Evolutionary conservation across 2,329 filamentous ascomycete species (phyloP).

Genomic region (Aureobasidium uvarum): DNA sequence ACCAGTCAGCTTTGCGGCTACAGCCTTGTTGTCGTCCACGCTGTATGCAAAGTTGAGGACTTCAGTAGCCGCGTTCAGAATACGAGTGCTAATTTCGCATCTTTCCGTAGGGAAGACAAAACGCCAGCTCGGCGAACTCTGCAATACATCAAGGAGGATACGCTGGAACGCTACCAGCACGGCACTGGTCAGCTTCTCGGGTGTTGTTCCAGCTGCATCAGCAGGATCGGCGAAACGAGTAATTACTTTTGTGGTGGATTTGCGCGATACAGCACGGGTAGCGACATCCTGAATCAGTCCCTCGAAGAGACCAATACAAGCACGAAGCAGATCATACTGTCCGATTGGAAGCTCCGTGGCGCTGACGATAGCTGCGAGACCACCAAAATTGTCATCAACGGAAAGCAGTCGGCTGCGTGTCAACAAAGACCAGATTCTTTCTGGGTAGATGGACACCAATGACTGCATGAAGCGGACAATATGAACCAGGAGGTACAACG

Average conservation of each 20-base stretch:
- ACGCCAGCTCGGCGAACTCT: conserved; percentile 82
- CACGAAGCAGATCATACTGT: conserved; percentile 73
- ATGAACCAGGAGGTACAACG: conserved; percentile 65
- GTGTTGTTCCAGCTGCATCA: conserved; percentile 65
- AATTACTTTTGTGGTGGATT: conserved; percentile 54
- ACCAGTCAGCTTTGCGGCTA: conserved; percentile 55
- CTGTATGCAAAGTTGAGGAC: conserved; percentile 72
- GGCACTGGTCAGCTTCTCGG: conserved; percentile 71
- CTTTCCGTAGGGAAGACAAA: conserved; percentile 69
- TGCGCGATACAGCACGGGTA: conserved; percentile 65
- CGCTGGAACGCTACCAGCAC: conserved; percentile 71
- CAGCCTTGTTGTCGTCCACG: conserved; percentile 60
- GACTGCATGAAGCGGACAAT: conserved; percentile 79
- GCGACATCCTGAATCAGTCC: conserved; percentile 73
- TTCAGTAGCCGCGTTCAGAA: conserved; percentile 68
- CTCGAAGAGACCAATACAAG: conserved; percentile 71
- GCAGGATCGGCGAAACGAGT: conserved; percentile 49
- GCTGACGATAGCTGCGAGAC: conserved; percentile 75
- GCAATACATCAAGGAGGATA: conserved; percentile 76
- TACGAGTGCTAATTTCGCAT: conserved; percentile 63
- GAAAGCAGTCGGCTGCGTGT: conserved; percentile 77
- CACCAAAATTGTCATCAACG: conserved; percentile 70
- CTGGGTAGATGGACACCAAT: conserved; percentile 69
- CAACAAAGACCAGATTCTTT: conserved; percentile 86
- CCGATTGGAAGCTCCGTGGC: conserved; percentile 75